phyloP scores from a whole-genome alignment of 2,329 filamentous ascomycete genomes.

The Clarireedia sp. region DNA sequence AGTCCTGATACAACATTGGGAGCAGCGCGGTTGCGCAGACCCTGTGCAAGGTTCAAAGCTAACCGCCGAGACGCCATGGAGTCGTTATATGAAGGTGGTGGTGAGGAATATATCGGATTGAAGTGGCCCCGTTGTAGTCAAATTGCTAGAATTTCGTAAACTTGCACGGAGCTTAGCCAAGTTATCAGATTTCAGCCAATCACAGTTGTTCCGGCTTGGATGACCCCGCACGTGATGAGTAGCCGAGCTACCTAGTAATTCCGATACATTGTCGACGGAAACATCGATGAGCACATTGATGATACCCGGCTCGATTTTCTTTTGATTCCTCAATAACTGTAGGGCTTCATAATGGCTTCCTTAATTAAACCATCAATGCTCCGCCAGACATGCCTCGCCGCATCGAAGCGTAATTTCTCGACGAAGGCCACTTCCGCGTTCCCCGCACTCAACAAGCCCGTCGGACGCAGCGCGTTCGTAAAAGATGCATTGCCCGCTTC shows the following conservation, averaged over 20 bases:
- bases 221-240: slow-evolving; percentile 7
- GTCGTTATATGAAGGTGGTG: slow-evolving; percentile 20
- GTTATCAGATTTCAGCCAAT: slow-evolving; percentile 9
- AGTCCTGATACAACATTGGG: slow-evolving; percentile 70
- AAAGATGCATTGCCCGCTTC: slow-evolving; percentile 34
- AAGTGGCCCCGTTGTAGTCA: slow-evolving; percentile 10
- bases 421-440: slow-evolving; percentile 30
- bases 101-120: slow-evolving; percentile 15
- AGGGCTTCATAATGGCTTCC: slow-evolving; percentile 39
- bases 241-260: slow-evolving; percentile 10
- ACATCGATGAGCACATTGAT: background rate
- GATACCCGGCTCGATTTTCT: background rate
- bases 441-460: slow-evolving; percentile 28
- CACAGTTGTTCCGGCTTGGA: slow-evolving; percentile 6
- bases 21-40: slow-evolving; percentile 79
- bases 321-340: slow-evolving; percentile 6
- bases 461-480: slow-evolving; percentile 30
- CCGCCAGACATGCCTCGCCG: slow-evolving; percentile 37
- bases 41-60: slow-evolving; percentile 87
- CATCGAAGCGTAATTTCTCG: slow-evolving; percentile 37
- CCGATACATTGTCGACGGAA: slow-evolving; percentile 10
- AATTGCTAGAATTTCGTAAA: slow-evolving; percentile 12
- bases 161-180: slow-evolving; percentile 9
- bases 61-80: slow-evolving; percentile 93
- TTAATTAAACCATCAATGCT: slow-evolving; percentile 42